Evolutionary conservation across 1,139 yeast genomes (phyloP).

Genomic region (Debaryomyces subglobosus): DNA sequence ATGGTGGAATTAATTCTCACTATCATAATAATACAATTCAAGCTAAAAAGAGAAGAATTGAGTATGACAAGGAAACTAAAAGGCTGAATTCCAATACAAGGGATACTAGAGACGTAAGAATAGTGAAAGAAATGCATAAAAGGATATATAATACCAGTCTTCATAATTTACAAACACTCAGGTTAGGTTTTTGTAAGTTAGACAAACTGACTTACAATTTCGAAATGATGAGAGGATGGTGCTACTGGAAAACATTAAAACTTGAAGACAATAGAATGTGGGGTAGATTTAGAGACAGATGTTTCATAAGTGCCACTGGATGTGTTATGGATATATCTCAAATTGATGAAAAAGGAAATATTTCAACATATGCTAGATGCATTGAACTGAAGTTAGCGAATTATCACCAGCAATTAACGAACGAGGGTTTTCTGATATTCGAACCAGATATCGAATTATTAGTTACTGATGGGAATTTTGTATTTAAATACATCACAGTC

Average conservation of each 20-base stretch:
- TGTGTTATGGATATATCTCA: neutral
- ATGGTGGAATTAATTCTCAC: slow-evolving; percentile 30
- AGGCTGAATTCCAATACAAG: neutral
- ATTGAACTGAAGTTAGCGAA: slow-evolving; percentile 2
- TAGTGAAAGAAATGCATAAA: neutral
- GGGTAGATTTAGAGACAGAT: slow-evolving; percentile 5
- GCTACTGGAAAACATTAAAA: neutral
- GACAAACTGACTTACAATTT: slow-evolving; percentile 2
- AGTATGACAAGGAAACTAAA: neutral
- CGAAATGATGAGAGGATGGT: slow-evolving; percentile 1
- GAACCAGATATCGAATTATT: slow-evolving; percentile 1
- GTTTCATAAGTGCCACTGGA: neutral
- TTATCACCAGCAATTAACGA: neutral
- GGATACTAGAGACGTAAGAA: neutral
- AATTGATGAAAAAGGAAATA: neutral
- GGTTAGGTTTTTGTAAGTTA: neutral
- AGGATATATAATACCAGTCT: neutral
- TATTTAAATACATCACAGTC: slow-evolving; percentile 1
- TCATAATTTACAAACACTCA: neutral
- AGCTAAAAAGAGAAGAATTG: slow-evolving; percentile 28
- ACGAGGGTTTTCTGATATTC: neutral
- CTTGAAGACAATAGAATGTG: neutral
- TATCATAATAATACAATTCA: slow-evolving; percentile 42
- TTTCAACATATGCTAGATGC: neutral
- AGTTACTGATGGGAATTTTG: slow-evolving; percentile 2